These are phyloP conservation scores for Schizophyllum commune DNA, from an alignment of 1,284 basidiomycete genomes.

Conservation along the genomic window DNA sequence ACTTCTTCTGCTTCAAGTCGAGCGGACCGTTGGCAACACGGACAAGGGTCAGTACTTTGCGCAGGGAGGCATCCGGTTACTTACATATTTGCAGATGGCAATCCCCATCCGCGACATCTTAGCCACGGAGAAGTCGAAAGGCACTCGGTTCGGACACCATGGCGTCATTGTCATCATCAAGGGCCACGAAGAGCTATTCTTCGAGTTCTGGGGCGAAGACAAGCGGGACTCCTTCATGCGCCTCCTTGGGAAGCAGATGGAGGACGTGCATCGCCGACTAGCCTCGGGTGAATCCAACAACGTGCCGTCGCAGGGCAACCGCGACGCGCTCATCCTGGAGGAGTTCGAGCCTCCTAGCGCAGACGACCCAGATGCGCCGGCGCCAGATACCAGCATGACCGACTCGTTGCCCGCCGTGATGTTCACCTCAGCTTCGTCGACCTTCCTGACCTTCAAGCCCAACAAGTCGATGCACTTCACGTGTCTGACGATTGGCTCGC, in stretches of 20 bases:
- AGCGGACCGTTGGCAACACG: conserved; percentile 66
- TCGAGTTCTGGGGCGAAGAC: conserved; percentile 81
- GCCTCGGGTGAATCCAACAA: conserved; percentile 31
- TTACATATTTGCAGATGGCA: conserved; percentile 65
- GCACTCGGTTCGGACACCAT: conserved; percentile 82
- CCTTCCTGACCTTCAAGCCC: conserved; percentile 93
- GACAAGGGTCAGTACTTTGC: conserved; percentile 54
- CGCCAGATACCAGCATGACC: conserved; percentile 28
- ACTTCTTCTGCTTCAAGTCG: conserved; percentile 87
- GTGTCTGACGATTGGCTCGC: conserved; percentile 90
- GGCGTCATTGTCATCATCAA: conserved; percentile 88
- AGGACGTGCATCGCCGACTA: conserved; percentile 51
- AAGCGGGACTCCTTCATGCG: conserved; percentile 71
- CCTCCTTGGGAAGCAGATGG: conserved; percentile 76
- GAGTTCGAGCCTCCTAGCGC: conserved; percentile 53
- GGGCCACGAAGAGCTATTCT: conserved; percentile 95
- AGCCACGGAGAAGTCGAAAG: conserved; percentile 77
- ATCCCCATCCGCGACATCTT: conserved; percentile 87
- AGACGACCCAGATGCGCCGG: conserved; percentile 28
- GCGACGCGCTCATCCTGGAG: conserved; percentile 66
- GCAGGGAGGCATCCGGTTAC: not conserved
- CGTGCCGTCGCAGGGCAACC: conserved; percentile 38
- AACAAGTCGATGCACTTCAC: conserved; percentile 78
- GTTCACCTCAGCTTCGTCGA: conserved; percentile 90
- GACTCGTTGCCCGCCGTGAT: conserved; percentile 79